phyloP scores from a whole-genome alignment of 768 basidiomycete species.

The Boletales sp. region DNA sequence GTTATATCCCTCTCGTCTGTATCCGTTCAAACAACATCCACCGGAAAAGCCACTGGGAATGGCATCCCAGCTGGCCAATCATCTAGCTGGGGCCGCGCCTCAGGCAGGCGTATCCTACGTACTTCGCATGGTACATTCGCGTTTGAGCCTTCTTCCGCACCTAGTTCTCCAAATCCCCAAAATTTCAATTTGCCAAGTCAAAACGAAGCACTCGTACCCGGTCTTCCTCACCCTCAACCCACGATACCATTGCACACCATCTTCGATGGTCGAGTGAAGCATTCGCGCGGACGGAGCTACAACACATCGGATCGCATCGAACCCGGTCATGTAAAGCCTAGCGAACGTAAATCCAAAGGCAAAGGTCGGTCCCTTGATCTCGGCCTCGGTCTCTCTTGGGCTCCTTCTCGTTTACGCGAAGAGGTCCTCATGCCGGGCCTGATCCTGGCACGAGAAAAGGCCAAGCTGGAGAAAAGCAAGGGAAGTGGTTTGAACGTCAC shows the following conservation, averaged over 20 bases:
- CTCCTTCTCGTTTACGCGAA: slow-evolving; percentile 62
- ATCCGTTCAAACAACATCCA: slow-evolving; percentile 41
- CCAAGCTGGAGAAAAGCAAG: slow-evolving; percentile 17
- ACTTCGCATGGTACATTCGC: slow-evolving; percentile 58
- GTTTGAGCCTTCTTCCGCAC: slow-evolving; percentile 63
- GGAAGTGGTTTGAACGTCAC: slow-evolving; percentile 32
- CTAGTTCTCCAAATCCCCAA: slow-evolving; percentile 31
- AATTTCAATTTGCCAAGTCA: slow-evolving; percentile 18
- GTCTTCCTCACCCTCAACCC: slow-evolving; percentile 6
- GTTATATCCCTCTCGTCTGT: slow-evolving; percentile 31
- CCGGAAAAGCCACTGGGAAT: slow-evolving; percentile 19
- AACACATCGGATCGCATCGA: slow-evolving; percentile 23
- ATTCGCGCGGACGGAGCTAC: slow-evolving; percentile 22
- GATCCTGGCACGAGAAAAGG: slow-evolving; percentile 28
- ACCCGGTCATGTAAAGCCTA: slow-evolving; percentile 6
- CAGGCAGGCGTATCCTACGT: slow-evolving; percentile 37
- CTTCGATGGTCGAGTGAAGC: slow-evolving; percentile 29
- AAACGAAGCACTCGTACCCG: slow-evolving; percentile 7
- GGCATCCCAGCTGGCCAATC: slow-evolving; percentile 36
- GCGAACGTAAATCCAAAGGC: slow-evolving; percentile 29
- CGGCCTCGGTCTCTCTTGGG: slow-evolving; percentile 68
- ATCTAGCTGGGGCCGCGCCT: slow-evolving; percentile 58
- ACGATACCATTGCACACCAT: slow-evolving; percentile 27
- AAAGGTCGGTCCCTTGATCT: slow-evolving; percentile 74
- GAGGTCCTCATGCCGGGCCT: slow-evolving; percentile 54